Evolutionary conservation across 192 early-diverging fungal genomes (phyloP).

Genomic region (Irineochytrium annulatum): DNA sequence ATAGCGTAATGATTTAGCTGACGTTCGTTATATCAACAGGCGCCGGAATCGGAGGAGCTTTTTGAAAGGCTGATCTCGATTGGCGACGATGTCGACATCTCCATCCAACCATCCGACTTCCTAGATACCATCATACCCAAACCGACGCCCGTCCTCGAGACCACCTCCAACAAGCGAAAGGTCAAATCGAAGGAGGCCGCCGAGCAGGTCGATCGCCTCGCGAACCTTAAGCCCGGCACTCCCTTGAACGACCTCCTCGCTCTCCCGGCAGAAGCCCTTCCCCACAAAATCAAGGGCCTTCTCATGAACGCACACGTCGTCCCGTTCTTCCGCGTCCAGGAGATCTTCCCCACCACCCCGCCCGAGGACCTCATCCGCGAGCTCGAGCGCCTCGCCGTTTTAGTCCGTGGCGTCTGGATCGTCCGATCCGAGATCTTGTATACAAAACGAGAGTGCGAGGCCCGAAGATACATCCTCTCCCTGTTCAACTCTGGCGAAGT

Average conservation of each 20-base stretch:
- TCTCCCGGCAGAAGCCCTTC: too few species aligned
- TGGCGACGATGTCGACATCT: conserved; percentile 15
- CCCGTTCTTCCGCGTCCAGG: conserved; percentile 19
- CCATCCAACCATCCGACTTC: conserved; percentile 19
- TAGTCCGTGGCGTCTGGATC: conserved; percentile 42
- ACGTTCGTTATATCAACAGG: conserved; percentile 5
- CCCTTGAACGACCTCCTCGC: too few species aligned
- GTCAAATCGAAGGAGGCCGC: too few species aligned
- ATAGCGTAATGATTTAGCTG: not conserved
- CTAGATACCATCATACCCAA: conserved; percentile 19
- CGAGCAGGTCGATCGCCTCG: too few species aligned
- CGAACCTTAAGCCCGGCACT: too few species aligned
- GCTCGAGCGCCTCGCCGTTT: conserved; percentile 25
- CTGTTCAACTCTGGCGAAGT: conserved; percentile 19
- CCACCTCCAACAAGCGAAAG: too few species aligned
- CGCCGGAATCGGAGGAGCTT: conserved; percentile 12
- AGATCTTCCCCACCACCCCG: too few species aligned
- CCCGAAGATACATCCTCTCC: conserved; percentile 35
- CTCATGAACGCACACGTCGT: conserved; percentile 38
- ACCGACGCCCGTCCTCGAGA: too few species aligned
- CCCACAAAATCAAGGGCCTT: conserved; percentile 23
- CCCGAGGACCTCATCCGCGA: conserved; percentile 24
- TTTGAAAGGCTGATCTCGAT: conserved; percentile 20
- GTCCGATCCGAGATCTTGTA: conserved; percentile 43
- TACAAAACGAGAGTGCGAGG: conserved; percentile 29